Evolutionary conservation across 371 early-diverging fungal species (phyloP).

Genomic region (Mucor lusitanicus): DNA sequence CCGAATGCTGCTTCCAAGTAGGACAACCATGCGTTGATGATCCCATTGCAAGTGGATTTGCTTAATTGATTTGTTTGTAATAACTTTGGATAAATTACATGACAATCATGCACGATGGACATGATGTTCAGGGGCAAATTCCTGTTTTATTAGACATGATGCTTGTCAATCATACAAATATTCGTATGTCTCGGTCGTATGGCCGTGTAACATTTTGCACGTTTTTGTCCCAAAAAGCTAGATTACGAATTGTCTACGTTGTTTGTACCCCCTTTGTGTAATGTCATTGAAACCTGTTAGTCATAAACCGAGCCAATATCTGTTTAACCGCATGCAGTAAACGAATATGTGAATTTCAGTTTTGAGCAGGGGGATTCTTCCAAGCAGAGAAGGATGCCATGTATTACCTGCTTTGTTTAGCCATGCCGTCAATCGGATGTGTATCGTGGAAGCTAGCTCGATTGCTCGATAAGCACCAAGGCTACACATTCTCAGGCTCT

Average conservation of each 20-base stretch:
- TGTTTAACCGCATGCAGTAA: background rate
- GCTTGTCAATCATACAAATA: background rate
- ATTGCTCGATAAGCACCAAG: background rate
- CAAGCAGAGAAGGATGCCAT: background rate
- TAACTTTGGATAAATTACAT: background rate
- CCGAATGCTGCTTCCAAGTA: background rate
- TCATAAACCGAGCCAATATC: background rate
- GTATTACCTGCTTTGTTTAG: background rate
- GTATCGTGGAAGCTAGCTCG: background rate
- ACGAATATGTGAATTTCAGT: background rate
- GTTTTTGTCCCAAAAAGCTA: background rate
- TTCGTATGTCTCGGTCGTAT: background rate
- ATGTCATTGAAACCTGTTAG: background rate
- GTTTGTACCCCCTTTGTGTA: constrained; percentile 2
- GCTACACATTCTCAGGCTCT: background rate
- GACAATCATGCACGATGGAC: background rate
- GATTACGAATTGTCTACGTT: background rate
- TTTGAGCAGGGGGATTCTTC: background rate
- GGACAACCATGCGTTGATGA: background rate
- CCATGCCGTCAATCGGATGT: background rate
- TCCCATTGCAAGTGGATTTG: background rate
- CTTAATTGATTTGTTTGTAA: background rate
- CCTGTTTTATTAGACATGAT: background rate
- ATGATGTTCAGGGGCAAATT: background rate
- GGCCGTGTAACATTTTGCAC: constrained; percentile 1